Evolutionary conservation across 345 rosid genomes (phyloP).

Genomic region (Moricandia arvensis): DNA sequence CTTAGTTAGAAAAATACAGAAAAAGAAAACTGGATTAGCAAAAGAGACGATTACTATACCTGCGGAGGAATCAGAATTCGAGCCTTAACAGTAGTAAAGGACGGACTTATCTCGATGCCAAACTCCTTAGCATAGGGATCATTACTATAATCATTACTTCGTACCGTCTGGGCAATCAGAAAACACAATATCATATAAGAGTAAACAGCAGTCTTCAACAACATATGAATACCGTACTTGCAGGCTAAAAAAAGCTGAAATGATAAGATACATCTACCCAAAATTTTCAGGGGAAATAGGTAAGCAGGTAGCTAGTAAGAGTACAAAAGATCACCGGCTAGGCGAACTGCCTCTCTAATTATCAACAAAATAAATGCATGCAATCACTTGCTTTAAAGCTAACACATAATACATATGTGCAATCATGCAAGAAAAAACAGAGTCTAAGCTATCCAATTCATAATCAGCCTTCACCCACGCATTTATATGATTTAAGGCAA

Average conservation of each 20-base stretch:
- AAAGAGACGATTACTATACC: conserved; percentile 44
- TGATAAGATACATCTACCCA: too few relatives aligned
- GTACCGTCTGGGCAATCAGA: conserved; percentile 53
- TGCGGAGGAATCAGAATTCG: conserved; percentile 92
- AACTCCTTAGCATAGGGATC: conserved; percentile 90
- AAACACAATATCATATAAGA: neutral
- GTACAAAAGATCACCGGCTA: too few relatives aligned
- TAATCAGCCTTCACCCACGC: too few relatives aligned
- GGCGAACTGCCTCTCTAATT: too few relatives aligned
- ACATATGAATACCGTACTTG: neutral
- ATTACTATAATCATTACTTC: conserved; percentile 59
- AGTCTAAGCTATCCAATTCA: neutral
- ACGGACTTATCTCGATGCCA: conserved; percentile 82
- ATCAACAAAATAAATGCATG: too few relatives aligned
- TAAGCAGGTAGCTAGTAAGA: too few relatives aligned
- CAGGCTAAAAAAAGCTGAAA: neutral
- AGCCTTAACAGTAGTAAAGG: conserved; percentile 90
- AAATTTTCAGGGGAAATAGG: too few relatives aligned
- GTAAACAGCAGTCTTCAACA: too few relatives aligned
- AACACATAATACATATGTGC: too few relatives aligned
- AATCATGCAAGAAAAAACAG: too few relatives aligned
- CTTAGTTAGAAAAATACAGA: neutral
- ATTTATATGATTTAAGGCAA: too few relatives aligned
- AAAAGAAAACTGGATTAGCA: neutral
- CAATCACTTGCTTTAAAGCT: too few relatives aligned